phyloP scores from a whole-genome alignment of 805 yeast species.

The Monosporozyma servazzii region DNA sequence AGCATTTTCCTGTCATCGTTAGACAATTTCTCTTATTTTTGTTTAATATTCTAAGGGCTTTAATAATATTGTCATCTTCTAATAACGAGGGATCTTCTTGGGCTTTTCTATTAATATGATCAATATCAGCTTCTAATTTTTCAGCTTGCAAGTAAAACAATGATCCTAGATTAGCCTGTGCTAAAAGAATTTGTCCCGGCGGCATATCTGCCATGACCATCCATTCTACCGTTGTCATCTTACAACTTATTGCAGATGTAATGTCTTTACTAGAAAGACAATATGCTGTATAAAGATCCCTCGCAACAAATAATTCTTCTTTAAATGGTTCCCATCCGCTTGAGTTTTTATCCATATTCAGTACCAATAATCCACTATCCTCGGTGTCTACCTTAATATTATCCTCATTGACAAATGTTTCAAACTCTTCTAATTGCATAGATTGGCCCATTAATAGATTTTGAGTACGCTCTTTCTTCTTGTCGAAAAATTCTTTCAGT shows the following conservation, averaged over 20 bases:
- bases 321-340: conserved; percentile 64
- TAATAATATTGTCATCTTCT: conserved; percentile 20
- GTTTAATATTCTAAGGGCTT: conserved; percentile 18
- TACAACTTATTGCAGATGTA: conserved; percentile 49
- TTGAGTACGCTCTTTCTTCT: conserved; percentile 20
- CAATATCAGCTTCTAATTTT: conserved; percentile 43
- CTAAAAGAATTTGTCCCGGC: conserved; percentile 52
- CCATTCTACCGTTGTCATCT: conserved; percentile 55
- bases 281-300: conserved; percentile 67
- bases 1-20: conserved; percentile 32
- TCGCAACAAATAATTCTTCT: conserved; percentile 67
- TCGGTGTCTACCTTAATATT: conserved; percentile 23
- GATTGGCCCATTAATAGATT: conserved; percentile 12
- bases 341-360: conserved; percentile 32
- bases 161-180: conserved; percentile 64
- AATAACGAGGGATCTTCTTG: conserved; percentile 13
- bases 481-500: conserved; percentile 27
- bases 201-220: conserved; percentile 67
- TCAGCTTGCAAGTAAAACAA: conserved; percentile 60
- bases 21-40: conserved; percentile 25
- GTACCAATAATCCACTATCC: conserved; percentile 20
- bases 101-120: conserved; percentile 23
- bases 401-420: conserved; percentile 22
- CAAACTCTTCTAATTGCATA: conserved; percentile 15
- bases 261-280: conserved; percentile 64